These are phyloP conservation scores for Tolypocladium album DNA, from an alignment of 2,329 filamentous ascomycete genomes.

Conservation along the genomic window DNA sequence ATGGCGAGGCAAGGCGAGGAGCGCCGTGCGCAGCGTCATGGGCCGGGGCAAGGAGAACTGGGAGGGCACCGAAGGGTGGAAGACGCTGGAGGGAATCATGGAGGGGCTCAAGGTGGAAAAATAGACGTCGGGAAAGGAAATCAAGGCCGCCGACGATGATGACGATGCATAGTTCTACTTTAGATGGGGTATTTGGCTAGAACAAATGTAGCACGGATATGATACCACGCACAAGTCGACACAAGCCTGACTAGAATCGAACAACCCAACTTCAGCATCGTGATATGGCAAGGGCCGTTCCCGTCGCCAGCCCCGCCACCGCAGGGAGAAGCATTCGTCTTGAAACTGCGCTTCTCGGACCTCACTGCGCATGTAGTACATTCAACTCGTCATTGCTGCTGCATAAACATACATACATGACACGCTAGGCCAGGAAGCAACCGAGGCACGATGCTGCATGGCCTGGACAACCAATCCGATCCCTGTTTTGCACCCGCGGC, in stretches of 20 bases:
- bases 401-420: background rate
- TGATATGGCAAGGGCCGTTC: background rate
- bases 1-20: constrained; percentile 85
- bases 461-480: background rate
- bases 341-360: background rate
- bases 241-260: background rate
- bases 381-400: background rate
- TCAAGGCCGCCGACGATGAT: background rate
- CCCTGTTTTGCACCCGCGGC: background rate
- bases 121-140: background rate
- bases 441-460: background rate
- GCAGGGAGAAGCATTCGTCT: background rate
- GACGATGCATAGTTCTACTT: background rate
- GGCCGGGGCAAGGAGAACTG: constrained; percentile 71
- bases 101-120: constrained; percentile 36
- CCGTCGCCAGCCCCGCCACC: background rate
- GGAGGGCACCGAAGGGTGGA: constrained; percentile 67
- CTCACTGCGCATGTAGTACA: background rate
- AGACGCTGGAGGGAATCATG: constrained; percentile 43
- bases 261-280: background rate
- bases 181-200: background rate
- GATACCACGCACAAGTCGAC: background rate
- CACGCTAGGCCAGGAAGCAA: background rate
- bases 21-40: constrained; percentile 72
- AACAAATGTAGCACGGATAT: background rate